Conservation (phyloP, 2,329 filamentous ascomycete genomes). For the Huntiella abstrusa region DNA sequence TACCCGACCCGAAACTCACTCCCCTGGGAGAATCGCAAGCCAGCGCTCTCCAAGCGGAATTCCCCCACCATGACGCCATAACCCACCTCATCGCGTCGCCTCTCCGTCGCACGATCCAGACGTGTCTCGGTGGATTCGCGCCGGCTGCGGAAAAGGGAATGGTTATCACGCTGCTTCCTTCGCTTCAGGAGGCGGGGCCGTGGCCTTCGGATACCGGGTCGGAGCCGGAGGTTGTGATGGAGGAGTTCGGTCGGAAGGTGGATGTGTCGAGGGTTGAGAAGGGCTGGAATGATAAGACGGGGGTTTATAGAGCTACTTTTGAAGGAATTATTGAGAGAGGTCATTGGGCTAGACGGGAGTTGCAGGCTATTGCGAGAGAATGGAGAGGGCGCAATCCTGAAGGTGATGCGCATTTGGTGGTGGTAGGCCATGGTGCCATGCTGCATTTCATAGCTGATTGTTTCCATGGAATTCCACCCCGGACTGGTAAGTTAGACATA, state of each 20-base stretch:
- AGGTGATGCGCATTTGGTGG: slow-evolving; percentile 39
- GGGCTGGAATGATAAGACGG: slow-evolving; percentile 43
- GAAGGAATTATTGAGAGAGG: slow-evolving; percentile 42
- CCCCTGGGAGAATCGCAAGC: slow-evolving; percentile 61
- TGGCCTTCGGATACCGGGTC: slow-evolving; percentile 62
- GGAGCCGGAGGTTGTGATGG: slow-evolving; percentile 30
- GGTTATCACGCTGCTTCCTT: slow-evolving; percentile 46
- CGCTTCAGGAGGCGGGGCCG: slow-evolving; percentile 60
- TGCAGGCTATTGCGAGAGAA: slow-evolving; percentile 31
- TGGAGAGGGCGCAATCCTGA: slow-evolving; percentile 20
- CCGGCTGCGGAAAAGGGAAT: slow-evolving; percentile 21
- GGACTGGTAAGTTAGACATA: slow-evolving; percentile 19
- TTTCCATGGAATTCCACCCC: slow-evolving; percentile 40
- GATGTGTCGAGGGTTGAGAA: slow-evolving; percentile 43
- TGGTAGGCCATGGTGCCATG: slow-evolving; percentile 70
- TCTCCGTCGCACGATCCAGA: slow-evolving; percentile 63
- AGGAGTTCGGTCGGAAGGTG: slow-evolving; percentile 42
- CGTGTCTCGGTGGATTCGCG: slow-evolving; percentile 51
- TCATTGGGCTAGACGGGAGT: slow-evolving; percentile 36
- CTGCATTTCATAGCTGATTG: slow-evolving; percentile 74
- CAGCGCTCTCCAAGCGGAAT: slow-evolving; percentile 36
- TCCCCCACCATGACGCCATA: slow-evolving; percentile 45
- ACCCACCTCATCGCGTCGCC: slow-evolving; percentile 62
- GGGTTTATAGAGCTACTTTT: slow-evolving; percentile 27
- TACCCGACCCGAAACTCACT: slow-evolving; percentile 67